Conservation (phyloP, 768 basidiomycete genomes). For the Gautieria morchelliformis region DNA sequence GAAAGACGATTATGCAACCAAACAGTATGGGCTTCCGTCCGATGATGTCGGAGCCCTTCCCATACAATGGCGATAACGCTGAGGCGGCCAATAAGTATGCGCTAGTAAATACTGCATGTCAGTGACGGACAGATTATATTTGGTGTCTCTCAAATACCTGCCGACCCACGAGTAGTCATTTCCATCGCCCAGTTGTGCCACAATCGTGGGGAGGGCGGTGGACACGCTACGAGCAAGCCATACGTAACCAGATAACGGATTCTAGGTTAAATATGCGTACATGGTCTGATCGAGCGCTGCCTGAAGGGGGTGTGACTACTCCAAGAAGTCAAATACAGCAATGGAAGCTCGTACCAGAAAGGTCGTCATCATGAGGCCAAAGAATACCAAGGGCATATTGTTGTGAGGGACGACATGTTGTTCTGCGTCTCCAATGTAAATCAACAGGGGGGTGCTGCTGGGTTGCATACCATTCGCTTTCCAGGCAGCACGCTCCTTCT, state of each 20-base stretch:
- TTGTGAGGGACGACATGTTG: constrained; percentile 50
- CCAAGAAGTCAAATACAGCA: constrained; percentile 27
- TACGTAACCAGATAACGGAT: neutral
- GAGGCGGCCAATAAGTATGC: constrained; percentile 67
- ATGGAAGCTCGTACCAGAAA: constrained; percentile 11
- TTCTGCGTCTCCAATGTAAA: constrained; percentile 20
- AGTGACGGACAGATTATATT: neutral
- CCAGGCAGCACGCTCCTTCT: constrained; percentile 8
- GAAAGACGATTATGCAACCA: constrained; percentile 52
- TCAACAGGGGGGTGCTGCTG: too few relatives aligned
- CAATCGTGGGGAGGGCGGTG: constrained; percentile 71
- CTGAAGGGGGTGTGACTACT: constrained; percentile 37
- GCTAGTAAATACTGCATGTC: constrained; percentile 26
- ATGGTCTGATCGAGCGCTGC: constrained; percentile 36
- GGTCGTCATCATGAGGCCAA: constrained; percentile 31
- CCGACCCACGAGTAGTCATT: constrained; percentile 66
- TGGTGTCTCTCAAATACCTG: constrained; percentile 27
- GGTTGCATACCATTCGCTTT: constrained; percentile 1
- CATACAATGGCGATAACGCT: constrained; percentile 62
- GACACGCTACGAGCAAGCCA: constrained; percentile 36
- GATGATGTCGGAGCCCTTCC: constrained; percentile 62
- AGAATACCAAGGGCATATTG: constrained; percentile 33
- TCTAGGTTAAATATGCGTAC: neutral
- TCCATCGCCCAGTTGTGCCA: constrained; percentile 52
- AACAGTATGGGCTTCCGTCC: constrained; percentile 67